These are phyloP conservation scores for Trichophyton mentagrophytes DNA, from an alignment of 2,329 filamentous ascomycete species.

Conservation along the genomic window DNA sequence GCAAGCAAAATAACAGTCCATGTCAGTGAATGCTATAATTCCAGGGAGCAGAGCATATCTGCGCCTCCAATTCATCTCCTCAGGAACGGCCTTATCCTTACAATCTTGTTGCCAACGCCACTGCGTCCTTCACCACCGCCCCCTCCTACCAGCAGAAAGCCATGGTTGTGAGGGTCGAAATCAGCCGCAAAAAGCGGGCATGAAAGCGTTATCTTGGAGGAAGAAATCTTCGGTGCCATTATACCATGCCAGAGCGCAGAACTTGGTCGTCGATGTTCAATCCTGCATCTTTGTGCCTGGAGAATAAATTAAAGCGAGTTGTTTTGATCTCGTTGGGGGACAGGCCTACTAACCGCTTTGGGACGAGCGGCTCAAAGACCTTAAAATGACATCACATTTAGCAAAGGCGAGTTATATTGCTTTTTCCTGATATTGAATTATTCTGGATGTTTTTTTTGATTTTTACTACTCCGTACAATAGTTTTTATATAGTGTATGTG, in stretches of 20 bases:
- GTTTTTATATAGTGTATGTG: not conserved
- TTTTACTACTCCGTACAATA: not conserved
- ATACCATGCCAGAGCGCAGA: not conserved
- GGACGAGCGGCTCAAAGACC: not conserved
- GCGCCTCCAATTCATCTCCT: conserved; percentile 2
- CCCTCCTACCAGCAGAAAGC: conserved; percentile 67
- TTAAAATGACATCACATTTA: conserved; percentile 1
- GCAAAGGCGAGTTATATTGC: not conserved
- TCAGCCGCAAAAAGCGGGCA: conserved; percentile 82
- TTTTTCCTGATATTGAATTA: not conserved
- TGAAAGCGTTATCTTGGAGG: conserved; percentile 53
- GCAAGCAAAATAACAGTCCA: not conserved
- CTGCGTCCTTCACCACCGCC: conserved; percentile 72
- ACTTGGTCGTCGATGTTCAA: not conserved
- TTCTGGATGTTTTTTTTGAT: not conserved
- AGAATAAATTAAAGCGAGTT: not conserved
- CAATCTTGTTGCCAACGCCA: conserved; percentile 79
- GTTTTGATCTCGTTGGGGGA: not conserved
- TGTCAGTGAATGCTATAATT: not conserved
- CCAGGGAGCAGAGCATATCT: not conserved
- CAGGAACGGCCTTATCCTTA: conserved; percentile 30
- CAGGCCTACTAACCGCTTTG: not conserved
- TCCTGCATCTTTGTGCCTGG: not conserved
- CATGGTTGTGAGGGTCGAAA: conserved; percentile 69
- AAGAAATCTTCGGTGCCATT: conserved; percentile 30